Base-by-base conservation (phyloP, 192 early-diverging fungal species). In the Rhizoclosmatium sp. region DNA sequence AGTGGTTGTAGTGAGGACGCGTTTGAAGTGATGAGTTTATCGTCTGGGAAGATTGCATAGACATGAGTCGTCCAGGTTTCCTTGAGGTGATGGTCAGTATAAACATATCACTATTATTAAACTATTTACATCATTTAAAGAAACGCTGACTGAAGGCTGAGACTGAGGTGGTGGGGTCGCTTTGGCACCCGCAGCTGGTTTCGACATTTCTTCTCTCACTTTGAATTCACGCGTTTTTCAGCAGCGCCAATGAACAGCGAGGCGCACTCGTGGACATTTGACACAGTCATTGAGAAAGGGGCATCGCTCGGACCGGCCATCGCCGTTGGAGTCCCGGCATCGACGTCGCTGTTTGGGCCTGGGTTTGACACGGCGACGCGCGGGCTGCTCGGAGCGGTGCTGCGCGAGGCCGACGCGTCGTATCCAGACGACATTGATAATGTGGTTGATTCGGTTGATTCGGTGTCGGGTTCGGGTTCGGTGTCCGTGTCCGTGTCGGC, bases 41-140 rank as follows among this genome's bases (percentile, higher is more conserved):
- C 72, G 45, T 75, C 72, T 44, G 72, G 72, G 45, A 62, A 59
- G n/a, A 75, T 62, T 14, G 61, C 47, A 45, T 62, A 64, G 59
- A 75, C 44, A 16, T 62, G 40, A 19, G 72, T 47, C 5, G 2
- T 62, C 72, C 72, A 75, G 10, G 39, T 62, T 4, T 75, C 72
- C 72, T 75, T 23, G 3, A 42, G 31, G 31, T 31, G 31, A 31
- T 31, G 31, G 31, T 31, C 31, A 31, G 31, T 31, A 0, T 31
- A 31, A 31, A 31, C 0, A 31, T 31, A 31, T 31, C 31, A 31
- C 31, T 31, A 31, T 31, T 31, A 31, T 31, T 31, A 0, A 31
- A 31, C 31, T 31, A 31, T 31, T 31, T 31, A 31, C 42, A 45
- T 75, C 59, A 59, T 75, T 62, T 3, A 60, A 4, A 7, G 60